A percentile compares a stretch with the other conserved stretches of the same genome.
Evolutionary conservation across 2,329 filamentous ascomycete genomes (phyloP).

Genomic region (Penicillium corylophilum): DNA sequence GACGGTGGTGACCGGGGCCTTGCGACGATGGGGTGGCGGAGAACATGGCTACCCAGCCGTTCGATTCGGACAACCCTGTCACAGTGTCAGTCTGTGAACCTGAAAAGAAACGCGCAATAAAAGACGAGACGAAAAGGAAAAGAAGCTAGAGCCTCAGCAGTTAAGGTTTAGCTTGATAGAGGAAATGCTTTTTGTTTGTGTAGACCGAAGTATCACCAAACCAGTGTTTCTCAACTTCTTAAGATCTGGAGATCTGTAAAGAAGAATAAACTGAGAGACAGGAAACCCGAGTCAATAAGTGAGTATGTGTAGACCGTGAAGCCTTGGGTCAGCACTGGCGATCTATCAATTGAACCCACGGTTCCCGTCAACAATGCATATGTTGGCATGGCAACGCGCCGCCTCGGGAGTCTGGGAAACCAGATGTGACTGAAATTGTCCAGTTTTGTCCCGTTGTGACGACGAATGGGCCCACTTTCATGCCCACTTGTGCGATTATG

Average conservation of each 20-base stretch:
- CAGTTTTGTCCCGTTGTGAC: conserved; percentile 7
- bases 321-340: conserved; percentile 31
- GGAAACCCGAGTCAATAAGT: conserved; percentile 27
- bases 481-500: conserved; percentile 13
- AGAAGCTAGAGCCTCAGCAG: conserved; percentile 19
- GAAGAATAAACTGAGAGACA: conserved; percentile 13
- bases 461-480: conserved; percentile 16
- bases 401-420: conserved; percentile 33
- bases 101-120: conserved; percentile 36
- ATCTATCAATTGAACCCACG: conserved; percentile 33
- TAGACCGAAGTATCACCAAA: background rate
- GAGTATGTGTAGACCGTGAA: conserved; percentile 26
- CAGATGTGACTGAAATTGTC: conserved; percentile 18
- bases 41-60: conserved; percentile 31
- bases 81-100: conserved; percentile 48
- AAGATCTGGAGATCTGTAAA: background rate
- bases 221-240: background rate
- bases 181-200: background rate
- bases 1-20: conserved; percentile 71
- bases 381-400: conserved; percentile 40
- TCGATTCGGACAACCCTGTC: conserved; percentile 58
- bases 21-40: conserved; percentile 22
- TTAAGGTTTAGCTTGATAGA: conserved; percentile 7
- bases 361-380: conserved; percentile 41
- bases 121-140: conserved; percentile 16